Evolutionary conservation across 2,329 filamentous ascomycete species (phyloP), one percentile per base, ranked within the genome.

Genomic region (Fusarium gaditjirri): DNA sequence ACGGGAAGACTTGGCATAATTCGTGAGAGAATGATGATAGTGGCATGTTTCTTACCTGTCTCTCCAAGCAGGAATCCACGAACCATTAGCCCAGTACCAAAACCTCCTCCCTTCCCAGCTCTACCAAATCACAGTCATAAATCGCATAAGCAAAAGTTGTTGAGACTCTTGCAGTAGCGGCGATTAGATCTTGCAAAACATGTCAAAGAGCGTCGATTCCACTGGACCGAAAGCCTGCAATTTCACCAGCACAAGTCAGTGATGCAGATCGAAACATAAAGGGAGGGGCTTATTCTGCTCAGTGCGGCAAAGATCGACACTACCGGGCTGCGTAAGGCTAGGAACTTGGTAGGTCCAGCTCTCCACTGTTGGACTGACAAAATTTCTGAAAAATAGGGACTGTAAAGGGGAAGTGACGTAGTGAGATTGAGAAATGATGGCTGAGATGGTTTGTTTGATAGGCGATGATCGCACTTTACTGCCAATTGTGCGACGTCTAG

Each of bases 371-470:
- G 42, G 23, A 8, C 46, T 19, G 33, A 35, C 8, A 19, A 33
- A 39, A 19, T 35, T 42, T 38, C 47, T n/a, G n/a, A 42, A 29
- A 38, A 55, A 43, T 42, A 50, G 35, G 33, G 43, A 42, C n/a
- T n/a, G 33, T 21, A 68, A 68, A 27, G 53, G 58, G 46, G 14
- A 17, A 17, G 31, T 65, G 57, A 65, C 49, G 54, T 56, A 29
- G n/a, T 19, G 21, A 44, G 14, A 13, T 11, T 25, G 16, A 50
- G 35, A 27, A 41, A 43, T 54, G 41, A 33, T 41, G 49, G 41
- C 14, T 50, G 38, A 68, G 57, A 56, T 53, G 19, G n/a, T 25
- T 13, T 33, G 29, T 36, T 55, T 38, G 50, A 50, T 29, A 47
- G 31, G 4, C 4, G 44, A 31, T 21, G 50, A 49, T 65, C 14